These are phyloP conservation scores for Echium plantagineum DNA, from an alignment of 257 asterid genomes.

Conservation along the genomic window DNA sequence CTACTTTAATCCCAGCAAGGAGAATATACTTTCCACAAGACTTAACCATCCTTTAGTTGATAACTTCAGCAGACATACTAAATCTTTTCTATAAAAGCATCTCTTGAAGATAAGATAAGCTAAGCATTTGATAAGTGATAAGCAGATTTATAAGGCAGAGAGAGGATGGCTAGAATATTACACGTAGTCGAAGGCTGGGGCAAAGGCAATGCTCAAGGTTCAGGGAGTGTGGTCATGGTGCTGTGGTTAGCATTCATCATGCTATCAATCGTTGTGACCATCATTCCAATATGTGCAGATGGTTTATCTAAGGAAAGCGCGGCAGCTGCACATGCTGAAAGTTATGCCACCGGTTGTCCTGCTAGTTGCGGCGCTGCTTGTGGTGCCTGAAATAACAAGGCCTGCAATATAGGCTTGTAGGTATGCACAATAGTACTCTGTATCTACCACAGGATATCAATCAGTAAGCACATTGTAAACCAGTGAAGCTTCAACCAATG, in stretches of 20 bases:
- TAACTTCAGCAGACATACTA: not conserved
- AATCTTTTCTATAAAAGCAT: not conserved
- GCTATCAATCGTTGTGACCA: constrained; percentile 14
- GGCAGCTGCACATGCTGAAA: constrained; percentile 10
- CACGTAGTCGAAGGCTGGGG: constrained; percentile 14
- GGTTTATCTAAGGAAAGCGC: constrained; percentile 21
- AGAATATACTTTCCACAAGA: not conserved
- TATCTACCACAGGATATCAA: not conserved
- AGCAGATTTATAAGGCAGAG: not conserved
- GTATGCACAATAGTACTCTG: not conserved
- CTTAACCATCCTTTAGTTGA: not conserved
- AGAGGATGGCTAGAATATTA: constrained; percentile 20
- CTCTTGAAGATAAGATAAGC: not conserved
- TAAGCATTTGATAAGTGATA: not conserved
- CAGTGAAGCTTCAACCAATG: not conserved
- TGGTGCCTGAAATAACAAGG: constrained; percentile 18
- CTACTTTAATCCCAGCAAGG: not conserved
- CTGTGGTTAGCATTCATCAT: constrained; percentile 21
- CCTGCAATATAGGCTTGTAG: not conserved
- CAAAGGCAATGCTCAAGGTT: constrained; percentile 10
- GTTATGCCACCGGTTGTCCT: constrained; percentile 7
- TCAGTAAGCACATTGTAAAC: not conserved
- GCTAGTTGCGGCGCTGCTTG: constrained; percentile 27
- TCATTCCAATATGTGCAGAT: constrained; percentile 25
- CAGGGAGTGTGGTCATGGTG: constrained; percentile 10